Conservation (phyloP, 306 rosid species). For the Prunus kanzakura region DNA sequence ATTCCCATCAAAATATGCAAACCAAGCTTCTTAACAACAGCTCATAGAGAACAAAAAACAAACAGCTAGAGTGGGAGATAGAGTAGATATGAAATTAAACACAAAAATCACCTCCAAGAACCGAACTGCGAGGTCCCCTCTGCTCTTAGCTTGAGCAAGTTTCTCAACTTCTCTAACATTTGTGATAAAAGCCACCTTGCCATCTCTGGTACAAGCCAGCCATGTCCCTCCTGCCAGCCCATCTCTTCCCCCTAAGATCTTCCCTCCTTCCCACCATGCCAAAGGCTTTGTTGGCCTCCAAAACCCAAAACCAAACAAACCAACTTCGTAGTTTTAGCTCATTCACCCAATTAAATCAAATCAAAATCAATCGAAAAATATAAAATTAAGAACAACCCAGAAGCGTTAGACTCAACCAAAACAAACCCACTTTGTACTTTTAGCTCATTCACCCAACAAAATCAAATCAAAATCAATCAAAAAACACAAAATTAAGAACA, state of each 20-base stretch:
- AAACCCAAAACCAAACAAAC: slow-evolving; percentile 3
- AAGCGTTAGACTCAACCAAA: slow-evolving; percentile 4
- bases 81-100: background rate
- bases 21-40: background rate
- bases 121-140: slow-evolving; percentile 68
- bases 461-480: background rate
- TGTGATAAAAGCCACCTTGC: slow-evolving; percentile 66
- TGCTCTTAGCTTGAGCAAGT: slow-evolving; percentile 47
- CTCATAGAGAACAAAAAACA: background rate
- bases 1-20: background rate
- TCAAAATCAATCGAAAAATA: background rate
- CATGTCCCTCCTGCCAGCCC: slow-evolving; percentile 72
- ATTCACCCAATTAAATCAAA: background rate
- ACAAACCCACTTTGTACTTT: background rate
- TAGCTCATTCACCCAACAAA: background rate
- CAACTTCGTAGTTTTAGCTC: background rate
- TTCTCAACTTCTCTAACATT: slow-evolving; percentile 55
- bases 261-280: slow-evolving; percentile 66
- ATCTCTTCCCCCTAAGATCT: slow-evolving; percentile 68
- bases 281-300: slow-evolving; percentile 52
- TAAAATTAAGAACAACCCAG: background rate
- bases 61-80: slow-evolving; percentile 12
- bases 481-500: background rate
- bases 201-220: slow-evolving; percentile 54
- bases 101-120: slow-evolving; percentile 53